Evolutionary conservation across 331 rosid genomes (phyloP), one percentile per base, ranked within the genome.

Genomic region (Acacia pycnantha): DNA sequence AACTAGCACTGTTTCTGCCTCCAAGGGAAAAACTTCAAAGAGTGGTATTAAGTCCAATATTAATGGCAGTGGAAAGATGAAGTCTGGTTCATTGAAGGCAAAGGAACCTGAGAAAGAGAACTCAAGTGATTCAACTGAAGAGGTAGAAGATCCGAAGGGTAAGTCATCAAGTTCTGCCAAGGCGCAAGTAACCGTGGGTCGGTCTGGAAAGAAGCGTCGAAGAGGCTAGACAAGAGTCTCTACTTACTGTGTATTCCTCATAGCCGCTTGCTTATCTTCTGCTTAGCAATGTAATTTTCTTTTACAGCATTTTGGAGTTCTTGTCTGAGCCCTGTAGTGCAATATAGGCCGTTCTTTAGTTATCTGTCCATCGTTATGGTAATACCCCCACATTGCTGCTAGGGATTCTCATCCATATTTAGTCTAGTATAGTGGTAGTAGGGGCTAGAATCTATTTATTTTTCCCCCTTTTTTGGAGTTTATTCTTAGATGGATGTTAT

Each of bases 121-220:
- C 71, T 81, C 92, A 0, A 75, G 77, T 35, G 89, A 72, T 75
- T 88, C 88, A 22, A 85, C 70, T 18, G 84, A 84, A 74, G 78
- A 67, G 27, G 53, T 51, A 22, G 93, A 90, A 61, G 81, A 82
- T 29, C 56, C 83, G 2, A 91, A 88, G 87, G 87, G 85, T 19
- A 93, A 90, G 93, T 56, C 88, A 1, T 62, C 82, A 31, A 74
- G 51, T 64, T 78, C 90, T 47, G 81, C 94, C 12, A 89, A 90
- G 81, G 87, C 71, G 29, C 88, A 79, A 58, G 89, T 80, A 58
- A 90, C 83, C 11, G 89, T 83, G 82, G 72, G 73, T 76, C 90
- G 83, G 92, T 50, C 86, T n/a, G 96, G 93, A 67, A 93, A 88
- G 89, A 93, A 90, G 90, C 91, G 93, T 66, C 82, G 88, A 76